Base-by-base conservation (phyloP, 306 rosid genomes). In the Purshia tridentata region DNA sequence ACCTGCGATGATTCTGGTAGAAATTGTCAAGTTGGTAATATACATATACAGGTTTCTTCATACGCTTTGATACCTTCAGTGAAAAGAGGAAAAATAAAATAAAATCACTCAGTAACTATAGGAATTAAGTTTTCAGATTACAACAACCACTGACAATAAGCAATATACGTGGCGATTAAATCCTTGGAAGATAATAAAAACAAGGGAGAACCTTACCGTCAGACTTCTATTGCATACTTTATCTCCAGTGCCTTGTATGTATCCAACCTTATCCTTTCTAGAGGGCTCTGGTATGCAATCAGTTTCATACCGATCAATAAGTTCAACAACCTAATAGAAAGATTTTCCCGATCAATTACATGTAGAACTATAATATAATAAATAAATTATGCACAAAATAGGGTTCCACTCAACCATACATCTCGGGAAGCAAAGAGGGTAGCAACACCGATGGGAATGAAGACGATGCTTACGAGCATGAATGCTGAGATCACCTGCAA, bases 1-100 rank as follows among this genome's bases (percentile, higher is more conserved):
- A 92, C 98, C 98, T 82, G 79, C 98, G 92, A 81, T 92, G 98
- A 77, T 92, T 92, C 87, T 92, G 98, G 73, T 92, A 92, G 85
- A 92, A 92, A 80, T 90, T 92, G 83, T 92, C 98, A 22, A 92
- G 98, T 84, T 92, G 96, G 65, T 92, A 92, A 79, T 92, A 92
- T 56, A 92, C 89, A 81, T 52, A 88, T 77, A 92, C 82, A 72
- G 98, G 98, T 7, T 77, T n/a, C 78, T 77, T 86, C 98, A 92
- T 90, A n/a, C 11, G 72, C 80, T 92, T 92, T 7, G 65, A 14
- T 67, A 92, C 92, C 98, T 93, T 73, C 69, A 66, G 69, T 69
- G 20, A 84, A 41, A 73, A 62, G 10, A n/a, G 67, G 70, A 35
- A 19, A 22, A 54, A n/a, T n/a, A 76, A 73, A 82, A 67, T 39